Evolutionary conservation across 371 early-diverging fungal species (phyloP).

Genomic region (Syncephalastrum monosporum): DNA sequence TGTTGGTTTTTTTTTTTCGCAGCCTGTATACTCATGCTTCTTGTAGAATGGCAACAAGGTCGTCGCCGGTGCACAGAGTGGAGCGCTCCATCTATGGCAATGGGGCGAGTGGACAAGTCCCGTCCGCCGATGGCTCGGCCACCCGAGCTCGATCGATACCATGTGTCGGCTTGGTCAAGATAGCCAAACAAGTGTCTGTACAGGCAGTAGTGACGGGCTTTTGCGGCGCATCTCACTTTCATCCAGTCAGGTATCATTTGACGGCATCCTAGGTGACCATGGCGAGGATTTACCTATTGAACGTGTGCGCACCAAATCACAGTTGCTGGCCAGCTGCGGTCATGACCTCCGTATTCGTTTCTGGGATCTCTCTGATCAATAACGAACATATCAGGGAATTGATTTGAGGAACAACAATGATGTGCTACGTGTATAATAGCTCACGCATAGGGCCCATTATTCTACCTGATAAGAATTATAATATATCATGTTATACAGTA

Average conservation of each 20-base stretch:
- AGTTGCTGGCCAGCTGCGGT: slow-evolving; percentile 74
- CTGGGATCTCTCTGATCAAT: slow-evolving; percentile 68
- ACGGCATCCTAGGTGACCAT: slow-evolving; percentile 83
- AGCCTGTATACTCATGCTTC: no score
- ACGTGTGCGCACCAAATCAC: slow-evolving; percentile 58
- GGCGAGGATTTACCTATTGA: slow-evolving; percentile 83
- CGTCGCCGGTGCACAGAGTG: slow-evolving; percentile 84
- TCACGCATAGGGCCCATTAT: no score
- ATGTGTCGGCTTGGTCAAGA: slow-evolving; percentile 78
- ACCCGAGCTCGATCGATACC: slow-evolving; percentile 84
- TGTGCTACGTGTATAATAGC: no score
- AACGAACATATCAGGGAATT: slow-evolving; percentile 23
- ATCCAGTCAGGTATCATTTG: slow-evolving; percentile 70
- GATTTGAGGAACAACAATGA: background rate
- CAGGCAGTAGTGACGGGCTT: slow-evolving; percentile 88
- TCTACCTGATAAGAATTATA: background rate
- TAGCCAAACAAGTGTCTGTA: slow-evolving; percentile 53
- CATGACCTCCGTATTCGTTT: slow-evolving; percentile 83
- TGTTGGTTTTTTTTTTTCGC: background rate
- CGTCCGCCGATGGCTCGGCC: slow-evolving; percentile 87
- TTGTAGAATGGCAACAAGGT: slow-evolving; percentile 67
- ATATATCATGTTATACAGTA: slow-evolving; percentile 12
- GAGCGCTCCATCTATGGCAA: slow-evolving; percentile 67
- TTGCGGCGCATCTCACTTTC: slow-evolving; percentile 67
- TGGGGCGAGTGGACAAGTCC: slow-evolving; percentile 66